These are phyloP conservation scores for Phytophthora agathidicida DNA, from an alignment of 352 stramenopile species.

Conservation along the genomic window DNA sequence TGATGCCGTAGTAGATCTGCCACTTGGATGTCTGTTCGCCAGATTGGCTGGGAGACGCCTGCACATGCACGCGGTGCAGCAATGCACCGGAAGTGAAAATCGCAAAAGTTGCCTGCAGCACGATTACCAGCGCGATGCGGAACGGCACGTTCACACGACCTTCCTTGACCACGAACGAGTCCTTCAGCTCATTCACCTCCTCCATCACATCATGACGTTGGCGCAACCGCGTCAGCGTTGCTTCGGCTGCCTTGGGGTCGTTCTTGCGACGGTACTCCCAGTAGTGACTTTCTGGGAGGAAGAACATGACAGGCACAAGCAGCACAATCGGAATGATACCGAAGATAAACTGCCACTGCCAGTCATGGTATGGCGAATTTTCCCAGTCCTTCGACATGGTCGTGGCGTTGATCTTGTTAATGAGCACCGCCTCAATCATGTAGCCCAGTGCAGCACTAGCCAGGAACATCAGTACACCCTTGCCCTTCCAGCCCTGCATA, in stretches of 20 bases:
- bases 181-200: slow-evolving; percentile 72
- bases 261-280: slow-evolving; percentile 74
- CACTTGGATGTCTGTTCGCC: slow-evolving; percentile 76
- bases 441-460: slow-evolving; percentile 71
- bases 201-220: slow-evolving; percentile 87
- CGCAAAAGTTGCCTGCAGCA: slow-evolving; percentile 70
- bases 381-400: slow-evolving; percentile 65
- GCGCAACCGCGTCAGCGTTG: slow-evolving; percentile 65
- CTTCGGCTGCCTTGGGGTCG: slow-evolving; percentile 72
- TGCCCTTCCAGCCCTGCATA: slow-evolving; percentile 87
- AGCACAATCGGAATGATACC: slow-evolving; percentile 71
- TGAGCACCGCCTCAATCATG: slow-evolving; percentile 77
- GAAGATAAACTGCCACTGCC: slow-evolving; percentile 85
- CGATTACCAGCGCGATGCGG: slow-evolving; percentile 64
- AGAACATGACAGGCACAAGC: slow-evolving; percentile 59
- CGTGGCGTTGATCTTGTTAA: slow-evolving; percentile 76
- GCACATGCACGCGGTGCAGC: slow-evolving; percentile 67
- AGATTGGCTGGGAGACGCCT: slow-evolving; percentile 40
- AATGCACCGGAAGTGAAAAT: slow-evolving; percentile 76
- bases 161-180: slow-evolving; percentile 71
- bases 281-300: slow-evolving; percentile 79
- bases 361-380: slow-evolving; percentile 76
- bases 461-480: slow-evolving; percentile 87
- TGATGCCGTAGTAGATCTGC: slow-evolving; percentile 81
- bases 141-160: slow-evolving; percentile 73